These are phyloP conservation scores for Gloeopeniophorella convolvens DNA, from an alignment of 768 basidiomycete genomes.

Conservation along the genomic window DNA sequence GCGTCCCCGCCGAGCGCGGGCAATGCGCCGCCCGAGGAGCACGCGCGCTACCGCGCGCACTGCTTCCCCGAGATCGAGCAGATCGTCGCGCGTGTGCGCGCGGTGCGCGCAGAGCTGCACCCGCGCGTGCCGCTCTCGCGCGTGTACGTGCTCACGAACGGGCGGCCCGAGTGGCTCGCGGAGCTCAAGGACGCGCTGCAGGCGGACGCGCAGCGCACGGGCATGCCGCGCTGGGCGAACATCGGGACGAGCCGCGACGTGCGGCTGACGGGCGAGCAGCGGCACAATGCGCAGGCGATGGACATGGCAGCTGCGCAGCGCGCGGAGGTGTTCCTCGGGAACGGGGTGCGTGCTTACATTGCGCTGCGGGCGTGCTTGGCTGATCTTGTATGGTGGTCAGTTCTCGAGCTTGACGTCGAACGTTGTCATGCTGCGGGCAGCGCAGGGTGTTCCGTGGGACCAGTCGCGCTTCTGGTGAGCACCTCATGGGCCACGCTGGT, in stretches of 20 bases:
- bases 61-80: conserved; percentile 37
- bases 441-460: conserved; percentile 1
- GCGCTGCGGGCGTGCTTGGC: too few relatives aligned
- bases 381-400: not conserved
- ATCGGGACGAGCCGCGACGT: conserved; percentile 39
- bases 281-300: conserved; percentile 38
- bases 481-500: too few relatives aligned
- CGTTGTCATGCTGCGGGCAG: conserved; percentile 14
- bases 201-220: conserved; percentile 2
- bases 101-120: conserved; percentile 25
- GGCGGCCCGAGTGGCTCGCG: conserved; percentile 32
- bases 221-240: conserved; percentile 31
- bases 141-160: conserved; percentile 46
- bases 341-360: conserved; percentile 44
- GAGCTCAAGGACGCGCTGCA: conserved; percentile 32
- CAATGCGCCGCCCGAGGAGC: conserved; percentile 20
- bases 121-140: conserved; percentile 26
- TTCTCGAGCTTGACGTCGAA: conserved; percentile 20
- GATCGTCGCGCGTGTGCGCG: conserved; percentile 35
- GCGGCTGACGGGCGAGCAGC: conserved; percentile 35
- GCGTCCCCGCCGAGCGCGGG: conserved; percentile 23
- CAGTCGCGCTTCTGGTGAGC: conserved; percentile 15
- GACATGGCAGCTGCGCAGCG: conserved; percentile 44
- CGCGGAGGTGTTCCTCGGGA: conserved; percentile 45
- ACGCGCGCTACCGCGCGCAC: conserved; percentile 29